phyloP scores from a whole-genome alignment of 495 filamentous ascomycete genomes.

The Ramalina peruviana region DNA sequence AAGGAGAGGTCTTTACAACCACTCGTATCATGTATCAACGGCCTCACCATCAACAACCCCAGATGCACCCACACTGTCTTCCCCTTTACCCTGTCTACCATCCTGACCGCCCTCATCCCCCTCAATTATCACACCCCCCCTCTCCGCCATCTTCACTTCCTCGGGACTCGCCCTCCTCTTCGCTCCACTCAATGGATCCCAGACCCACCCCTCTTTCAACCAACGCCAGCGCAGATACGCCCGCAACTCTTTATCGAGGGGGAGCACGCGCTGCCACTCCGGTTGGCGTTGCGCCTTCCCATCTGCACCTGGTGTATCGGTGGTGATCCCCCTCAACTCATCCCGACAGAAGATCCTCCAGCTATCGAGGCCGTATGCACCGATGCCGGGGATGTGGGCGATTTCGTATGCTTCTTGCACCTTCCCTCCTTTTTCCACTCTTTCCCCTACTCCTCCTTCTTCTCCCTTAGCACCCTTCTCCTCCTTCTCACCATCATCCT shows the following conservation, averaged over 20 bases:
- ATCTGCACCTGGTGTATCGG: conserved; percentile 26
- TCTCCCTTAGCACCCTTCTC: conserved; percentile 47
- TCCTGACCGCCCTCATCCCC: conserved; percentile 29
- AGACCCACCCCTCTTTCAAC: conserved; percentile 71
- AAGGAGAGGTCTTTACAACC: no score
- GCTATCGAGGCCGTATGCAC: conserved; percentile 76
- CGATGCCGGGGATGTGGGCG: conserved; percentile 69
- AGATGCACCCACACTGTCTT: no score
- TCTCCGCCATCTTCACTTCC: conserved; percentile 41
- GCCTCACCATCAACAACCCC: no score
- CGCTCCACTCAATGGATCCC: conserved; percentile 62
- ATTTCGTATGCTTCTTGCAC: conserved; percentile 61
- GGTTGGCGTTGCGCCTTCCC: conserved; percentile 4
- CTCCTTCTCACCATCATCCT: conserved; percentile 34
- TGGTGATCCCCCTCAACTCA: conserved; percentile 41
- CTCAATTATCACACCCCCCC: conserved; percentile 48
- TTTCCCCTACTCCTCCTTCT: conserved; percentile 34
- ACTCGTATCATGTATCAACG: no score
- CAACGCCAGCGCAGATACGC: conserved; percentile 86
- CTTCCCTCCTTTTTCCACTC: conserved; percentile 34
- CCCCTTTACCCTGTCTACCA: not conserved
- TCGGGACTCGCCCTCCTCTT: conserved; percentile 39
- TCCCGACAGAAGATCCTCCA: conserved; percentile 94
- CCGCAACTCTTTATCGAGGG: conserved; percentile 75
- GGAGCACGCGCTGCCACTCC: conserved; percentile 82